These are phyloP conservation scores for Diaporthe ampelina DNA, from an alignment of 2,329 filamentous ascomycete genomes.

Conservation along the genomic window DNA sequence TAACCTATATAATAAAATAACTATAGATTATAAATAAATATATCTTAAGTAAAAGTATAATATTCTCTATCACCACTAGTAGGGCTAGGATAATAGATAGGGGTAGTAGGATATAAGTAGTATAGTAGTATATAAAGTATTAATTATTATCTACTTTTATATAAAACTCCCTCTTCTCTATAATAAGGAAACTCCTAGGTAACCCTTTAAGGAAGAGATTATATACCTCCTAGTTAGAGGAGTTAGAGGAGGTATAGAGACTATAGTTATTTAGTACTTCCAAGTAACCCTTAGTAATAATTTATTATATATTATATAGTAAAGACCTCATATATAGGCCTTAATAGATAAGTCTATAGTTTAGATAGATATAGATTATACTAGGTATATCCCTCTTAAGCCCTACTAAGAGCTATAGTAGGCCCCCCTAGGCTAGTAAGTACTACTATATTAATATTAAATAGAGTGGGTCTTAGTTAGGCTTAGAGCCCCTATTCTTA, in stretches of 20 bases:
- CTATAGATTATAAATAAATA: not conserved
- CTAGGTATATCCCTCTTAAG: not conserved
- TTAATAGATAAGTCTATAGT: not conserved
- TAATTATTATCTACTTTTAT: not conserved
- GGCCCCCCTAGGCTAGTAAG: not conserved
- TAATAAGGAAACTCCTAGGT: not conserved
- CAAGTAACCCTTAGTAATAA: not conserved
- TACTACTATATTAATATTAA: not conserved
- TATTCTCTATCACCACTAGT: not conserved
- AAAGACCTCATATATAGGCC: not conserved
- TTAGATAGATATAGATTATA: not conserved
- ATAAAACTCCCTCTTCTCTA: not conserved
- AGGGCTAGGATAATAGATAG: not conserved
- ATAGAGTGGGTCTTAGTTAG: not conserved
- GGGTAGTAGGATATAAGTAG: not conserved
- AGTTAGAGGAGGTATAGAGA: not conserved
- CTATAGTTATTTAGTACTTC: not conserved
- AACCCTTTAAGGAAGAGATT: not conserved
- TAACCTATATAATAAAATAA: not conserved
- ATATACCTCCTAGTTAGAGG: not conserved
- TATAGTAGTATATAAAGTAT: not conserved
- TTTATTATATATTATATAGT: not conserved
- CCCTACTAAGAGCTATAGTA: not conserved
- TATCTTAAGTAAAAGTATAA: not conserved
- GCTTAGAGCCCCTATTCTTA: not conserved